Evolutionary conservation across 2,329 filamentous ascomycete species (phyloP), one percentile per base, ranked within the genome.

Genomic region (Plectosphaerella sp.): DNA sequence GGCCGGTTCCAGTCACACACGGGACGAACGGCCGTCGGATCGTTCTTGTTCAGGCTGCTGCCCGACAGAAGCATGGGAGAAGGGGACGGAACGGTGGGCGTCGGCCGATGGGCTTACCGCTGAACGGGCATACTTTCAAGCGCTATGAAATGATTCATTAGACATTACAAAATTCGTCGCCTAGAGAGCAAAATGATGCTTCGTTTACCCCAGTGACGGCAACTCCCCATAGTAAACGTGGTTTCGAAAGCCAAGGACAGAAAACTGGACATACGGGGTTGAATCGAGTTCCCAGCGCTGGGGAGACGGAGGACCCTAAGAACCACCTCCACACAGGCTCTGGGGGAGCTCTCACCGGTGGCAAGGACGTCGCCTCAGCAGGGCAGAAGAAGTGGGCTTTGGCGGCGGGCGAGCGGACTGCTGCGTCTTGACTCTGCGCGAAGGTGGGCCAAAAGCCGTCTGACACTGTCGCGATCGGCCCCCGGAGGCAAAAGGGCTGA

Each of bases 351-450:
- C 28, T 33, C 28, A 12, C 11, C 28, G 28, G 28, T 33, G 28
- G 28, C 28, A 33, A 33, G 28, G 28, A 33, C 4, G 22, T 22
- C 22, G 22, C 22, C 22, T 22, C 22, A 22, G 22, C 22, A 22
- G 28, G 28, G 3, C 8, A 9, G 28, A 33, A 33, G 28, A 33
- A 33, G 28, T 33, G 28, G 28, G 28, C 8, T 33, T 33, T 12
- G 28, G 8, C 28, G 9, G 25, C 5, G 5, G 25, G 25, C 25
- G 25, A 10, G 15, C 16, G 11, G n/a, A 12, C n/a, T 18, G 41
- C 18, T 16, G n/a, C 18, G 33, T 56, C 54, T 50, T 50, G 42
- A 54, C 54, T 54, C 49, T 54, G 47, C 49, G 49, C 47, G 49
- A 51, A 4, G 37, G 37, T 18, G 15, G 37, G 14, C 37, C 16